Percentiles rank a stretch among this genome's conserved stretches.
phyloP scores from a whole-genome alignment of 1,139 yeast species.

The Candida anutae region DNA sequence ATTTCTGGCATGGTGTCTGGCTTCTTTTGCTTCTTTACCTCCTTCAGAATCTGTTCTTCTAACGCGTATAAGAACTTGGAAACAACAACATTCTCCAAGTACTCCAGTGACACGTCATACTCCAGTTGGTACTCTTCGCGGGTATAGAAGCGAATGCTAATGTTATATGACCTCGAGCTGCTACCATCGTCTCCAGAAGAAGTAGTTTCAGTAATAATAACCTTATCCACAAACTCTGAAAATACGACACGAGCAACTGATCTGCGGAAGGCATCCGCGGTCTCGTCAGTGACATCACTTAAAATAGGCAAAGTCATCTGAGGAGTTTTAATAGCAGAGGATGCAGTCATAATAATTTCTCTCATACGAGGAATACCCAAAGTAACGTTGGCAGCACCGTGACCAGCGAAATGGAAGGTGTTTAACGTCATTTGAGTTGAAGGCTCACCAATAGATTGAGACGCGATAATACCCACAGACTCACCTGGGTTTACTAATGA shows the following conservation, averaged over 20 bases:
- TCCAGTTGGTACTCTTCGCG: constrained; percentile 74
- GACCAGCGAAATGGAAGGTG: constrained; percentile 99
- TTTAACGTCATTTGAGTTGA: constrained; percentile 99
- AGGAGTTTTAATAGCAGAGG: constrained; percentile 91
- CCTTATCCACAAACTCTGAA: constrained; percentile 83
- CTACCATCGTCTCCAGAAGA: constrained; percentile 43
- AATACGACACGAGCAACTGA: constrained; percentile 78
- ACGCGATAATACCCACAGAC: constrained; percentile 96
- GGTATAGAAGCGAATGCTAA: constrained; percentile 70
- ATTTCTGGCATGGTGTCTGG: constrained; percentile 50
- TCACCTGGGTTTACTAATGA: constrained; percentile 95
- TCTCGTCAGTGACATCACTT: constrained; percentile 69
- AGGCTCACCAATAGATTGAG: constrained; percentile 98
- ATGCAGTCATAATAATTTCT: constrained; percentile 99
- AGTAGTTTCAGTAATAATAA: constrained; percentile 83
- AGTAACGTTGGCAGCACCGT: constrained; percentile 99
- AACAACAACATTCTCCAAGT: constrained; percentile 65
- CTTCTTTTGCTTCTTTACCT: constrained; percentile 73
- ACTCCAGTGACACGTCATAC: constrained; percentile 78
- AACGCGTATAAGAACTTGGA: constrained; percentile 59
- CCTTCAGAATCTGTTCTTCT: constrained; percentile 69
- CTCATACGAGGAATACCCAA: constrained; percentile 99
- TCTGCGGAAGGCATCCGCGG: constrained; percentile 91
- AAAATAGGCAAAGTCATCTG: constrained; percentile 92
- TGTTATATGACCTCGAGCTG: constrained; percentile 65